Evolutionary conservation across 1,284 basidiomycete species (phyloP).

Genomic region (Puccinia horiana): DNA sequence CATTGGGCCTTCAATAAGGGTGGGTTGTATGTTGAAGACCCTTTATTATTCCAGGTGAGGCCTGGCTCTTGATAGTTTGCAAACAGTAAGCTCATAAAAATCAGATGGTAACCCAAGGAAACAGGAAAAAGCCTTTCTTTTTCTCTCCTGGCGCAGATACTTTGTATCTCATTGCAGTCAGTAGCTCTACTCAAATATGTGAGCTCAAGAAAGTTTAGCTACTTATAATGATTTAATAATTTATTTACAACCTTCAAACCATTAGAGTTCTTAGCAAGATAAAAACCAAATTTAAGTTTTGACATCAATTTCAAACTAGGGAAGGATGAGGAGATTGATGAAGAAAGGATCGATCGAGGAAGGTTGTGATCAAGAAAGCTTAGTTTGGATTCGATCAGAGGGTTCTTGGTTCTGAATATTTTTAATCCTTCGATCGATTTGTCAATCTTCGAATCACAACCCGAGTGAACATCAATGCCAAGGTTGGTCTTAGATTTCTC

Average conservation of each 20-base stretch:
- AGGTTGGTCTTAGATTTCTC: background rate
- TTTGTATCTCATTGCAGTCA: too few relatives aligned
- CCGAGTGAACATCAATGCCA: background rate
- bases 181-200: too few relatives aligned
- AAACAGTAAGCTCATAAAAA: too few relatives aligned
- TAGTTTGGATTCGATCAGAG: constrained; percentile 4
- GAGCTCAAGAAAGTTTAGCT: background rate
- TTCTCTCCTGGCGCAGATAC: too few relatives aligned
- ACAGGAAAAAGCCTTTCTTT: too few relatives aligned
- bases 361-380: constrained; percentile 5
- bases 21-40: too few relatives aligned
- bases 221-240: constrained; percentile 12
- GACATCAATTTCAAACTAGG: constrained; percentile 42
- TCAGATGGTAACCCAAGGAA: too few relatives aligned
- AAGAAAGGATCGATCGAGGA: background rate
- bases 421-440: background rate
- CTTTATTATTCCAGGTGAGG: too few relatives aligned
- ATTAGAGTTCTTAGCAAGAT: constrained; percentile 28
- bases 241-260: constrained; percentile 16
- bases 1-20: too few relatives aligned
- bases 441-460: background rate
- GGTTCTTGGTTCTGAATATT: constrained; percentile 2
- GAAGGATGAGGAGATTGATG: background rate
- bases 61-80: too few relatives aligned
- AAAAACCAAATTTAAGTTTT: constrained; percentile 35